Percentiles rank a stretch among this genome's conserved stretches.
These are phyloP conservation scores for Coriaria nepalensis DNA, from an alignment of 306 rosid species.

Conservation along the genomic window DNA sequence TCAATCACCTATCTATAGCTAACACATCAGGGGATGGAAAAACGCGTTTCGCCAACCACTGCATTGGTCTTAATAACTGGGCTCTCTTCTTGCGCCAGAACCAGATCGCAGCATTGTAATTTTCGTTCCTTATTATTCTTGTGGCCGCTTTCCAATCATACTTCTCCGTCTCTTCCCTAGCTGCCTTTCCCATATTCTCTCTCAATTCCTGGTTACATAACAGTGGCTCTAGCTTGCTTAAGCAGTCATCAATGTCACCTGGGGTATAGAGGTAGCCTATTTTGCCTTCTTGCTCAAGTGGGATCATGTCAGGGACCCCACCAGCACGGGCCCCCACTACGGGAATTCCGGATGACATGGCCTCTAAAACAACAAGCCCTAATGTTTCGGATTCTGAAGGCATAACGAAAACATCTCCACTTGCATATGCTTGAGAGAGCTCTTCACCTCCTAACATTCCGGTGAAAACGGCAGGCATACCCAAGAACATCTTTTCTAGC, in stretches of 20 bases:
- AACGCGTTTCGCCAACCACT: conserved; percentile 56
- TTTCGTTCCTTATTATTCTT: conserved; percentile 55
- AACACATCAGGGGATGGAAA: conserved; percentile 47
- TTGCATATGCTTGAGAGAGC: conserved; percentile 90
- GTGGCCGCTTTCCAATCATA: conserved; percentile 95
- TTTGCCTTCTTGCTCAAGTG: conserved; percentile 73
- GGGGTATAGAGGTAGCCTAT: conserved; percentile 63
- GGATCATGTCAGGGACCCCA: conserved; percentile 88
- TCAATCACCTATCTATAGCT: conserved; percentile 20
- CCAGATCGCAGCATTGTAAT: conserved; percentile 92
- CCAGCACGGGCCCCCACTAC: conserved; percentile 94
- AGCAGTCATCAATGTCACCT: conserved; percentile 66
- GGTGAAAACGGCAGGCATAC: conserved; percentile 88
- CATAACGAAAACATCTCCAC: conserved; percentile 88
- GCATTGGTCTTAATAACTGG: conserved; percentile 53
- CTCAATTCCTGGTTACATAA: conserved; percentile 48
- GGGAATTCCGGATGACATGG: conserved; percentile 94
- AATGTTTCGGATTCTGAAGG: conserved; percentile 98
- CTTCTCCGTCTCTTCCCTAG: conserved; percentile 84
- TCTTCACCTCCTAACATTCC: conserved; percentile 96
- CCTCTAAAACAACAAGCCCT: conserved; percentile 88
- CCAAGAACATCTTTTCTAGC: conserved; percentile 74
- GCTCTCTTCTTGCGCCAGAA: conserved; percentile 91
- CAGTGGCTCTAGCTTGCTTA: conserved; percentile 62
- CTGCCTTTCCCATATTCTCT: conserved; percentile 66